Evolutionary conservation across 108 stramenopile genomes (phyloP).

Genomic region (Discostella pseudostelligera): DNA sequence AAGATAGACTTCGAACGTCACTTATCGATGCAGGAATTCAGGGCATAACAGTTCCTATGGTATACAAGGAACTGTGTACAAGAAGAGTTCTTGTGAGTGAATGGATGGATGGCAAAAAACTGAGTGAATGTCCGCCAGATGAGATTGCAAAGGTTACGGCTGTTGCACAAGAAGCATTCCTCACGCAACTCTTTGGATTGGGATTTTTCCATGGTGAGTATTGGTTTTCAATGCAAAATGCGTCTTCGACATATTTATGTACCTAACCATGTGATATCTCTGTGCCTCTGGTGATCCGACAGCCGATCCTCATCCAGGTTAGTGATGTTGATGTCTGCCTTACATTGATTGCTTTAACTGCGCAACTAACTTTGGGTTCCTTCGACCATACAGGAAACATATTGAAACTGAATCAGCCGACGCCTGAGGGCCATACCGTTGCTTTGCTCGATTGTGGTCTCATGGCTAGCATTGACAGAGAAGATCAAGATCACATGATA

Average conservation of each 20-base stretch:
- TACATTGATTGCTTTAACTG: neutral
- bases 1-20: constrained; percentile 55
- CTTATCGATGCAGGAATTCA: constrained; percentile 64
- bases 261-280: neutral
- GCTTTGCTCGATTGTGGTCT: constrained; percentile 90
- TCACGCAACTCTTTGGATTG: constrained; percentile 74
- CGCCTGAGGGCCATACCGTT: constrained; percentile 62
- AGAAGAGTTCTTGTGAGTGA: constrained; percentile 78
- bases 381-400: constrained; percentile 58
- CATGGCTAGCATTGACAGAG: constrained; percentile 71
- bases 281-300: neutral
- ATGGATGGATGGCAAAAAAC: constrained; percentile 88
- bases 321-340: neutral
- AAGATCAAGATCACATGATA: constrained; percentile 82
- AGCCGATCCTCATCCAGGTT: constrained; percentile 34
- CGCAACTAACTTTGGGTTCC: neutral
- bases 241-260: neutral
- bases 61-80: constrained; percentile 76
- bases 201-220: constrained; percentile 80
- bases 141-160: constrained; percentile 72
- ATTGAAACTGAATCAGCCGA: constrained; percentile 65
- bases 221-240: constrained; percentile 1
- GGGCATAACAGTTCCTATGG: constrained; percentile 77
- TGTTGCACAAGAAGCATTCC: constrained; percentile 84
- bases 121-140: constrained; percentile 56